phyloP scores from a whole-genome alignment of 2,329 filamentous ascomycete genomes.

The Penicillium frequentans region DNA sequence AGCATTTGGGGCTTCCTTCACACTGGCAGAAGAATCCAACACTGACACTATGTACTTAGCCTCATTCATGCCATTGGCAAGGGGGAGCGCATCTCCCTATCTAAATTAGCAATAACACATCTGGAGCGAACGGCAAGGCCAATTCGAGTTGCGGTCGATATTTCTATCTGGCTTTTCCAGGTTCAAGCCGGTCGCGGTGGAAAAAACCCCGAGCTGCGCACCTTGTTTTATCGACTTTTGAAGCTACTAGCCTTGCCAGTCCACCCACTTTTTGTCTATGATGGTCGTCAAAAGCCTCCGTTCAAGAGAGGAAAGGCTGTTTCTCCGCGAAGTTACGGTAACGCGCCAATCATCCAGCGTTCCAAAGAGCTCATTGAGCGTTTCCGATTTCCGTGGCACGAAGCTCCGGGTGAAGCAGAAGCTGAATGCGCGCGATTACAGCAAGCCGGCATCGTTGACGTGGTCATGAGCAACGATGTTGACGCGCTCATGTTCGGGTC shows the following conservation, averaged over 20 bases:
- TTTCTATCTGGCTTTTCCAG: constrained; percentile 97
- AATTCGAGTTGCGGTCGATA: constrained; percentile 85
- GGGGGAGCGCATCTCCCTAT: constrained; percentile 75
- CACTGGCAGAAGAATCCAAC: not conserved
- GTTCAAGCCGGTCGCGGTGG: constrained; percentile 82
- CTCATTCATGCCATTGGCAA: constrained; percentile 88
- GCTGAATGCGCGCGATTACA: constrained; percentile 92
- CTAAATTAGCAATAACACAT: constrained; percentile 77
- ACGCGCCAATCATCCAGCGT: constrained; percentile 66
- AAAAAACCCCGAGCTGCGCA: constrained; percentile 84
- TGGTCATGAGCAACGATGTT: constrained; percentile 92
- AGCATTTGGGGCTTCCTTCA: not conserved
- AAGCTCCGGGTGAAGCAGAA: constrained; percentile 92
- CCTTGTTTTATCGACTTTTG: constrained; percentile 86
- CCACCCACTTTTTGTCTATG: constrained; percentile 86
- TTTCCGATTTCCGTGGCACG: constrained; percentile 81
- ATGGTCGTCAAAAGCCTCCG: constrained; percentile 78
- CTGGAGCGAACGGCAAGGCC: constrained; percentile 70
- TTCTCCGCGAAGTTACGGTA: constrained; percentile 53
- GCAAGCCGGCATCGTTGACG: constrained; percentile 78
- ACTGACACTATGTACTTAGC: constrained; percentile 48
- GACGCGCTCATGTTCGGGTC: constrained; percentile 98
- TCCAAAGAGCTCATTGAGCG: constrained; percentile 81
- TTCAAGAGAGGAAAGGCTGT: constrained; percentile 84
- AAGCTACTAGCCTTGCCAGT: constrained; percentile 75